Conservation (phyloP, 108 stramenopile genomes). For the Skeletonema grethae region DNA sequence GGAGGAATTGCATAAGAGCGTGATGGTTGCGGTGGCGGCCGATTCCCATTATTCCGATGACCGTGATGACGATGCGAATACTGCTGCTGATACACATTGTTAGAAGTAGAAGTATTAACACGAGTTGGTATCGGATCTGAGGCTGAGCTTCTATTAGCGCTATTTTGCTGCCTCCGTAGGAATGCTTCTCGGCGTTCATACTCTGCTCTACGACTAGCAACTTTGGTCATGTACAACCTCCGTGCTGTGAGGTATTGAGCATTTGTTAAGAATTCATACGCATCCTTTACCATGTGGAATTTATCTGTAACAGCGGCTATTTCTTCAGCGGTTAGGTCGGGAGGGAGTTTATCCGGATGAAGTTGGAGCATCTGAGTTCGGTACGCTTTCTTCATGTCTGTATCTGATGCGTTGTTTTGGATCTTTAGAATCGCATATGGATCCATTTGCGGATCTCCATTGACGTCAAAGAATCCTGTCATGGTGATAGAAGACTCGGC, state of each 20-base stretch:
- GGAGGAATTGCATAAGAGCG: neutral
- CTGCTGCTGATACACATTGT: neutral
- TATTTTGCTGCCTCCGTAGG: conserved; percentile 11
- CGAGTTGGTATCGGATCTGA: neutral
- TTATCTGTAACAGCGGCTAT: conserved; percentile 33
- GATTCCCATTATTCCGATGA: neutral
- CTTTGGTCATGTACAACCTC: conserved; percentile 32
- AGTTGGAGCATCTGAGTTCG: conserved; percentile 43
- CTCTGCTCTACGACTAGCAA: conserved; percentile 32
- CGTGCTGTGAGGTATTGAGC: conserved; percentile 33
- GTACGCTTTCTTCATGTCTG: conserved; percentile 42
- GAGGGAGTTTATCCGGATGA: conserved; percentile 44
- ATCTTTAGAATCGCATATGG: conserved; percentile 36
- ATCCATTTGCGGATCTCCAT: conserved; percentile 32
- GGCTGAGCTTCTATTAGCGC: neutral
- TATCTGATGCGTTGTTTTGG: conserved; percentile 27
- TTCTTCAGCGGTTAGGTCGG: conserved; percentile 9
- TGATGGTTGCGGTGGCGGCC: neutral
- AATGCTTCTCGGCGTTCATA: conserved; percentile 43
- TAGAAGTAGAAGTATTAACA: too few species aligned
- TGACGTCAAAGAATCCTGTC: conserved; percentile 39
- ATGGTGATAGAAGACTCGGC: conserved; percentile 15
- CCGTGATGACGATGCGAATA: neutral
- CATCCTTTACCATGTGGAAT: conserved; percentile 48
- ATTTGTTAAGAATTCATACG: conserved; percentile 39